phyloP scores from a whole-genome alignment of 2,329 filamentous ascomycete genomes.

The Hirsutella thompsonii region DNA sequence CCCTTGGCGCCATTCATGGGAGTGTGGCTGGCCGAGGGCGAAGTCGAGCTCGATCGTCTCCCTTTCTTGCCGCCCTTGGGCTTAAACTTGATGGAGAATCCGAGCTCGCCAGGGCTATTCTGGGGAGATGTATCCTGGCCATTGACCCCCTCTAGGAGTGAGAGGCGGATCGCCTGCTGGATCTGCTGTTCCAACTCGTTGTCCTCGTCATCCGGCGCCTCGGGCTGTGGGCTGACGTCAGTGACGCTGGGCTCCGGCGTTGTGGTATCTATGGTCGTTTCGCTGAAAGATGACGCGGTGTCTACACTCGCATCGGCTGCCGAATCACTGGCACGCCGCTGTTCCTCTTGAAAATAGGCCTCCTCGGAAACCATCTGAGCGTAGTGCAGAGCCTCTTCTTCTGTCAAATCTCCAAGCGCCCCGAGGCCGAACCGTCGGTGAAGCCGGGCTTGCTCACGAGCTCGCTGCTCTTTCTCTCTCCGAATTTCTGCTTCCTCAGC shows the following conservation, averaged over 20 bases:
- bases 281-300: constrained; percentile 26
- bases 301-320: constrained; percentile 32
- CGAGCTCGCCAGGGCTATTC: constrained; percentile 34
- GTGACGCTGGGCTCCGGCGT: constrained; percentile 43
- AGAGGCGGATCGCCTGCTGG: constrained; percentile 49
- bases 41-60: constrained; percentile 21
- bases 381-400: constrained; percentile 52
- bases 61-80: constrained; percentile 25
- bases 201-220: constrained; percentile 20
- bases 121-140: constrained; percentile 31
- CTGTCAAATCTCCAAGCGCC: constrained; percentile 47
- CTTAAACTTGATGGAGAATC: constrained; percentile 38
- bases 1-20: constrained; percentile 15
- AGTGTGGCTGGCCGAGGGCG: constrained; percentile 23
- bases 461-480: constrained; percentile 53
- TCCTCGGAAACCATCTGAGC: constrained; percentile 56
- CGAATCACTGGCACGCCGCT: constrained; percentile 39
- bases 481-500: constrained; percentile 76
- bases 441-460: constrained; percentile 56
- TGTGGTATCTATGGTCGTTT: constrained; percentile 31
- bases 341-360: constrained; percentile 41
- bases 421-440: constrained; percentile 76
- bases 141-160: constrained; percentile 42
- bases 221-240: constrained; percentile 21
- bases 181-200: constrained; percentile 48